Evolutionary conservation across 805 yeast genomes (phyloP).

Genomic region (Myxozyma vanderwaltii): DNA sequence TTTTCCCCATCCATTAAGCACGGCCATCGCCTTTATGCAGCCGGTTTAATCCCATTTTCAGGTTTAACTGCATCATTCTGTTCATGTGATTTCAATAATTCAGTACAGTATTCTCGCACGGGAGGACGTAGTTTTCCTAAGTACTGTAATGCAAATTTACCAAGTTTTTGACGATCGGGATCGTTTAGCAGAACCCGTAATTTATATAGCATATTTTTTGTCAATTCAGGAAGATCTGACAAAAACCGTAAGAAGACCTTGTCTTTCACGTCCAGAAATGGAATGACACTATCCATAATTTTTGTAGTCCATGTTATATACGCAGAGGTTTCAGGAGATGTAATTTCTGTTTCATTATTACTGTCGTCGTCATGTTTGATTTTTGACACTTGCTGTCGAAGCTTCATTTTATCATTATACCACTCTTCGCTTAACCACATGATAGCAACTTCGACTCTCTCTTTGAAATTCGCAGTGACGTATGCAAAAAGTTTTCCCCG

Average conservation of each 20-base stretch:
- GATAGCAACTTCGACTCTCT: conserved; percentile 70
- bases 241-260: conserved; percentile 78
- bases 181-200: conserved; percentile 78
- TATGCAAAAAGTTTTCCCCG: conserved; percentile 72
- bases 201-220: conserved; percentile 60
- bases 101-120: conserved; percentile 13
- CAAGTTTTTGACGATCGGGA: conserved; percentile 78
- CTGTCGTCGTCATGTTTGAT: neutral
- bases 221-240: conserved; percentile 82
- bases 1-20: neutral
- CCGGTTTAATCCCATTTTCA: neutral
- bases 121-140: conserved; percentile 28
- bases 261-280: conserved; percentile 80
- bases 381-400: conserved; percentile 16
- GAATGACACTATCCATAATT: conserved; percentile 75
- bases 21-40: neutral
- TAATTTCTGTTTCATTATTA: neutral
- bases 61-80: neutral
- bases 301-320: conserved; percentile 72
- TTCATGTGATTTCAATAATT: neutral
- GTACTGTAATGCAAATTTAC: conserved; percentile 76
- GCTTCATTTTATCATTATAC: conserved; percentile 59
- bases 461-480: conserved; percentile 70
- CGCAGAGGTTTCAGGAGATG: conserved; percentile 18
- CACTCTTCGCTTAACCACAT: conserved; percentile 97